Percentiles rank a stretch among this genome's conserved stretches.
Conservation (phyloP, 768 basidiomycete genomes). For the Tricholomella constricta region DNA sequence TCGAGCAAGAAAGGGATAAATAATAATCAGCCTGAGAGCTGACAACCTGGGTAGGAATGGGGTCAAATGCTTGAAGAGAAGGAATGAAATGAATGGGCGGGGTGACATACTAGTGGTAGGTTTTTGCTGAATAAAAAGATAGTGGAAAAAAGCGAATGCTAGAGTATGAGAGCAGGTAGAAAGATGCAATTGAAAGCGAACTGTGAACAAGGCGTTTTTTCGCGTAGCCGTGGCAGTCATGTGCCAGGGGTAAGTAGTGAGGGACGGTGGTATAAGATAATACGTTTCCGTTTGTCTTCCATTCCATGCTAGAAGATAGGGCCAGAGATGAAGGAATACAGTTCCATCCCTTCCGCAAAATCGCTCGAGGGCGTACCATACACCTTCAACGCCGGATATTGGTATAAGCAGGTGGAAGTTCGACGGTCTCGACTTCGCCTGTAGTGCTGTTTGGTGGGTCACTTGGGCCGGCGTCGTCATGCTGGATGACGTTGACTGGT, state of each 20-base stretch:
- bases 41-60: too few species aligned
- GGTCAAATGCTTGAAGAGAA: neutral
- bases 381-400: slow-evolving; percentile 44
- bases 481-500: slow-evolving; percentile 80
- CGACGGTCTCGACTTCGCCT: slow-evolving; percentile 68
- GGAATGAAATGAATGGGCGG: neutral
- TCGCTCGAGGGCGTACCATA: neutral
- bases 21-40: neutral
- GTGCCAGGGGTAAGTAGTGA: neutral
- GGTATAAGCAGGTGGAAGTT: slow-evolving; percentile 83
- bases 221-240: neutral
- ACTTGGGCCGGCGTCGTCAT: slow-evolving; percentile 78
- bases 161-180: neutral
- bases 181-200: neutral
- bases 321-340: neutral
- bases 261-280: neutral
- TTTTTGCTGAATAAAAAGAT: neutral
- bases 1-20: neutral
- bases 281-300: neutral
- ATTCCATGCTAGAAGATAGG: neutral
- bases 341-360: neutral
- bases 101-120: neutral
- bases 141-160: neutral
- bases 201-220: neutral
- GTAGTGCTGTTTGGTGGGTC: slow-evolving; percentile 27